Evolutionary conservation across 2,329 filamentous ascomycete genomes (phyloP), one percentile per base, ranked within the genome.

Genomic region (Botryotinia convoluta): DNA sequence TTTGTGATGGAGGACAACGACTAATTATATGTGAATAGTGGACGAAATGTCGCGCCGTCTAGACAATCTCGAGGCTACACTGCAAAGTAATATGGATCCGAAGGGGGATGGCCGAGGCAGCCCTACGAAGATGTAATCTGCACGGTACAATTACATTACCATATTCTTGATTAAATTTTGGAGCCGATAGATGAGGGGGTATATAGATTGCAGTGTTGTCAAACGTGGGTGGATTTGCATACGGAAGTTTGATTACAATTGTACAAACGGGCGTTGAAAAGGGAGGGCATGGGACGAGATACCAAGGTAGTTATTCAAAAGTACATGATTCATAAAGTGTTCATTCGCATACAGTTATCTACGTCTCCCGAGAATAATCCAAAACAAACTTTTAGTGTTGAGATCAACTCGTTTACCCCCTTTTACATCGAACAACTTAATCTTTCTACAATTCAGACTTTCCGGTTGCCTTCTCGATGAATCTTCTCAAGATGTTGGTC

Each of bases 41-140:
- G 95, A 97, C 80, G 94, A 97, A 76, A 97, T 98, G 94, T 92
- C 93, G 22, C 87, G 92, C 74, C 89, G 95, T 39, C 84, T 98
- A 35, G 95, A 98, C 81, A 93, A 91, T 73, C 87, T 98, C 18
- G 95, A 82, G 68, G 74, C 77, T 64, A 75, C 76, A 48, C 68
- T 81, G 37, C 79, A 81, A 69, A 76, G 70, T 61, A 77, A 76
- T 69, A 72, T 71, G 48, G 76, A 77, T 42, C 72, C 73, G 32
- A 75, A 72, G 42, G n/a, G 51, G 14, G 76, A 78, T 71, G 77
- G 74, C 42, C 80, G 76, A 73, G 74, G 72, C 64, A 79, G 78
- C 72, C 75, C 79, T 65, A 79, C 74, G 57, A 80, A 76, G 74
- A 72, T 65, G 35, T 77, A 63, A 74, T 63, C 65, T 57, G 37